Evolutionary conservation across 1,284 basidiomycete genomes (phyloP).

Genomic region (Amylostereum chailletii): DNA sequence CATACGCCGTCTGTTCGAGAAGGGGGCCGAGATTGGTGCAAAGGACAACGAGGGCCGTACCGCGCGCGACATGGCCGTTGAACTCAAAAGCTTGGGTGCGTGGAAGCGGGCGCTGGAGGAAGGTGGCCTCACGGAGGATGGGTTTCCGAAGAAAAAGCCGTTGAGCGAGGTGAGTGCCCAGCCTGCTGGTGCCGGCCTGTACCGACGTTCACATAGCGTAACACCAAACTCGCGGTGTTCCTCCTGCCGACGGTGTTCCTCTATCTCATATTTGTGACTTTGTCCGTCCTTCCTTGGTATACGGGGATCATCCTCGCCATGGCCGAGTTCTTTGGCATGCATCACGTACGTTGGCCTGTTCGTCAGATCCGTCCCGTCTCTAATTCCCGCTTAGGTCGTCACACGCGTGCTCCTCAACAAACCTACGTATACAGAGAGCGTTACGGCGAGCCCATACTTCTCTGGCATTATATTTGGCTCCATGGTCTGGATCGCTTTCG

Average conservation of each 20-base stretch:
- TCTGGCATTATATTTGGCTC: slow-evolving; percentile 83
- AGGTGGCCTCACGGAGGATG: slow-evolving; percentile 72
- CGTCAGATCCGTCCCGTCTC: slow-evolving; percentile 11
- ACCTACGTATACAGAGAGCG: slow-evolving; percentile 67
- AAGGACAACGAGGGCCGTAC: slow-evolving; percentile 86
- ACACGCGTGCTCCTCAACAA: slow-evolving; percentile 78
- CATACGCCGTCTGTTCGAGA: slow-evolving; percentile 79
- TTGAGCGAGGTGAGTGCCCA: slow-evolving; percentile 52
- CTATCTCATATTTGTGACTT: slow-evolving; percentile 76
- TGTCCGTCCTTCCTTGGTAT: slow-evolving; percentile 84
- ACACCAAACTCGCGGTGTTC: slow-evolving; percentile 80
- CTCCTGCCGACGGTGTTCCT: slow-evolving; percentile 72
- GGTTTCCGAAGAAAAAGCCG: slow-evolving; percentile 57
- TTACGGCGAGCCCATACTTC: slow-evolving; percentile 83
- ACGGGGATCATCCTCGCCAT: slow-evolving; percentile 75
- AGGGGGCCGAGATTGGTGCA: slow-evolving; percentile 75
- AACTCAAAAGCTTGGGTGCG: slow-evolving; percentile 83
- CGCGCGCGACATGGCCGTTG: slow-evolving; percentile 89
- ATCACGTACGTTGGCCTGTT: slow-evolving; percentile 56
- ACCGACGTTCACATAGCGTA: slow-evolving; percentile 38
- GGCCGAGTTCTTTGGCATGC: slow-evolving; percentile 87
- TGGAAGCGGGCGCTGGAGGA: slow-evolving; percentile 87
- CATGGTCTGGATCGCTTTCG: slow-evolving; percentile 81
- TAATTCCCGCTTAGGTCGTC: slow-evolving; percentile 48
- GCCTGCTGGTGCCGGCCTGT: background rate